Percentiles rank a stretch among this genome's conserved stretches.
These are phyloP conservation scores for Moelleriella libera DNA, from an alignment of 2,329 filamentous ascomycete genomes.

Conservation along the genomic window DNA sequence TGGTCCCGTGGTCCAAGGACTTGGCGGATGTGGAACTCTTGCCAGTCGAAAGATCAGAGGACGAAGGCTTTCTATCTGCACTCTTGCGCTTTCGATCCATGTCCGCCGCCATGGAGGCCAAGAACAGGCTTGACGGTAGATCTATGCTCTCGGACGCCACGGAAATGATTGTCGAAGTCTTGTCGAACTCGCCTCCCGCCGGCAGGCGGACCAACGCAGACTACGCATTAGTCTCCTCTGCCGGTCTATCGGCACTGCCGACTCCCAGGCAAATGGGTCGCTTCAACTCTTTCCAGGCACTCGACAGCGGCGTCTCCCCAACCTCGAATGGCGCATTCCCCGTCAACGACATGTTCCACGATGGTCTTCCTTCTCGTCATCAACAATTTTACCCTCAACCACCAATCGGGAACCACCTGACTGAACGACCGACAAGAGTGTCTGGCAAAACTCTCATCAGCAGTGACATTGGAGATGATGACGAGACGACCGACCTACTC, in stretches of 20 bases:
- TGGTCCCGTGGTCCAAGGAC: conserved; percentile 46
- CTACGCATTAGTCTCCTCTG: neutral
- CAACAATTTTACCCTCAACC: conserved; percentile 60
- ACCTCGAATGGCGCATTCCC: conserved; percentile 38
- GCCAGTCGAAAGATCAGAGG: conserved; percentile 31
- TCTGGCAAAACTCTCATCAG: conserved; percentile 61
- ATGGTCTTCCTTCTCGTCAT: conserved; percentile 38
- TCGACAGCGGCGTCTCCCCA: conserved; percentile 44
- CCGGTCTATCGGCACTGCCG: conserved; percentile 22
- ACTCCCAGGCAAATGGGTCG: conserved; percentile 39
- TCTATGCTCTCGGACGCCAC: conserved; percentile 34
- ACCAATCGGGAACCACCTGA: conserved; percentile 55
- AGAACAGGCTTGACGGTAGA: conserved; percentile 42
- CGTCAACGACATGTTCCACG: conserved; percentile 44
- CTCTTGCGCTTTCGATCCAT: conserved; percentile 37
- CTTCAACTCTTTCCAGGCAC: conserved; percentile 48
- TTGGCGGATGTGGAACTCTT: conserved; percentile 36
- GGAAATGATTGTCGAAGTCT: conserved; percentile 43
- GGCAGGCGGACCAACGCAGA: conserved; percentile 14
- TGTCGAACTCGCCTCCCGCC: conserved; percentile 24
- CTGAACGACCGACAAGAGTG: conserved; percentile 42
- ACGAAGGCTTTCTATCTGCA: conserved; percentile 35
- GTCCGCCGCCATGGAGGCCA: conserved; percentile 40
- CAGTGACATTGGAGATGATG: conserved; percentile 47
- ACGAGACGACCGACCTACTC: conserved; percentile 59